A percentile compares a stretch with the other conserved stretches of the same genome.
Evolutionary conservation across 1,284 basidiomycete genomes (phyloP).

Genomic region (Cryptococcus amylolentus): DNA sequence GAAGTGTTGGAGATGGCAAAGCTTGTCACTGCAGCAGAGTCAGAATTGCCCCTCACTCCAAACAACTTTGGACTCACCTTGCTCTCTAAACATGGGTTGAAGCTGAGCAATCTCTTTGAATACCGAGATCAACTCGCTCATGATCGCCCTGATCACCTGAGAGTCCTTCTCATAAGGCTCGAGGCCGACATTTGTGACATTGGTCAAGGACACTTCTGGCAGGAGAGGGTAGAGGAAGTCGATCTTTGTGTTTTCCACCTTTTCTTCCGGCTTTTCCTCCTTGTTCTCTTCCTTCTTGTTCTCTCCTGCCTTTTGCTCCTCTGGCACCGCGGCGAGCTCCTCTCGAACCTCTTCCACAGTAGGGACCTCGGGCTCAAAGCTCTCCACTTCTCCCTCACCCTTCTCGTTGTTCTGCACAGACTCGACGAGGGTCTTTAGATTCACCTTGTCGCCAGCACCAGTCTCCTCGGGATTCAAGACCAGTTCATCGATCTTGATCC

Average conservation of each 20-base stretch:
- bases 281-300: slow-evolving; percentile 33
- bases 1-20: slow-evolving; percentile 94
- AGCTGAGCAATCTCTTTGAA: slow-evolving; percentile 99
- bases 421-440: slow-evolving; percentile 20
- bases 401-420: slow-evolving; percentile 26
- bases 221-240: slow-evolving; percentile 73
- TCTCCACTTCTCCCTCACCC: slow-evolving; percentile 54
- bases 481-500: slow-evolving; percentile 86
- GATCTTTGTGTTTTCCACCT: slow-evolving; percentile 41
- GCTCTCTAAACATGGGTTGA: slow-evolving; percentile 96
- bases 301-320: slow-evolving; percentile 45
- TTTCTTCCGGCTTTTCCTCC: slow-evolving; percentile 11
- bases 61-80: slow-evolving; percentile 54
- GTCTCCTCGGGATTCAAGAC: slow-evolving; percentile 31
- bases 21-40: slow-evolving; percentile 49
- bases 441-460: slow-evolving; percentile 11
- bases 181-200: slow-evolving; percentile 77
- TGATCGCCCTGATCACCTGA: slow-evolving; percentile 91
- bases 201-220: slow-evolving; percentile 83
- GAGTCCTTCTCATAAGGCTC: slow-evolving; percentile 88
- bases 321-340: slow-evolving; percentile 30
- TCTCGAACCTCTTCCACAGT: slow-evolving; percentile 55
- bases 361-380: slow-evolving; percentile 53
- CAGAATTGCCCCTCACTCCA: neutral
- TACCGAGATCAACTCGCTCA: slow-evolving; percentile 93